These are phyloP conservation scores for Lodderomyces oxycetoniae DNA, from an alignment of 1,139 yeast species.

Conservation along the genomic window DNA sequence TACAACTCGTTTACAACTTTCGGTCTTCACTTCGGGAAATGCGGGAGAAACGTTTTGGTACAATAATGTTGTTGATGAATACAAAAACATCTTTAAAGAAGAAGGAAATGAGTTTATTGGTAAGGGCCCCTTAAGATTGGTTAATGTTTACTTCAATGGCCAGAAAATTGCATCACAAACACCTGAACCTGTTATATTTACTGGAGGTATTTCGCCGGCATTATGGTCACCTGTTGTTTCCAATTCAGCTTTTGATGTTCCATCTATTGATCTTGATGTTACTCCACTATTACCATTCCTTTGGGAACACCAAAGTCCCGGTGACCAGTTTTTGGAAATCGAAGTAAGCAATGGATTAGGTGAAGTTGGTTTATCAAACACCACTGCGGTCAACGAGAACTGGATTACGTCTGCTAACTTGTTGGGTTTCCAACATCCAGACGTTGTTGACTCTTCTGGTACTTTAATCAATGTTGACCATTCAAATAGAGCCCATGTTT, in stretches of 20 bases:
- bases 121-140: constrained; percentile 60
- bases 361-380: constrained; percentile 22
- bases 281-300: constrained; percentile 62
- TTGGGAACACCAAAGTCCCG: constrained; percentile 38
- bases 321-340: constrained; percentile 31
- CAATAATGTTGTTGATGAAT: constrained; percentile 53
- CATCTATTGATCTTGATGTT: constrained; percentile 59
- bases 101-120: constrained; percentile 42
- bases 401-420: constrained; percentile 73
- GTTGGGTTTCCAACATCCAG: constrained; percentile 52
- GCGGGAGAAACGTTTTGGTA: constrained; percentile 86
- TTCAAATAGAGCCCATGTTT: constrained; percentile 15
- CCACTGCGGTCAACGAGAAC: constrained; percentile 45
- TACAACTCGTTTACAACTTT: constrained; percentile 54
- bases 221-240: constrained; percentile 79
- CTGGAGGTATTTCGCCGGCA: constrained; percentile 77
- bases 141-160: constrained; percentile 50
- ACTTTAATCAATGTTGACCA: constrained; percentile 24
- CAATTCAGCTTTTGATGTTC: constrained; percentile 66
- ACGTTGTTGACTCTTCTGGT: constrained; percentile 39
- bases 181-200: constrained; percentile 61
- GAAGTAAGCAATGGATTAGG: constrained; percentile 58
- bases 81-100: constrained; percentile 31
- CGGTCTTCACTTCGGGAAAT: constrained; percentile 69
- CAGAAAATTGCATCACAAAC: constrained; percentile 44